Percentiles rank a stretch among this genome's conserved stretches.
Conservation (phyloP, 129 eudicot species). For the Saussurea involucrata region DNA sequence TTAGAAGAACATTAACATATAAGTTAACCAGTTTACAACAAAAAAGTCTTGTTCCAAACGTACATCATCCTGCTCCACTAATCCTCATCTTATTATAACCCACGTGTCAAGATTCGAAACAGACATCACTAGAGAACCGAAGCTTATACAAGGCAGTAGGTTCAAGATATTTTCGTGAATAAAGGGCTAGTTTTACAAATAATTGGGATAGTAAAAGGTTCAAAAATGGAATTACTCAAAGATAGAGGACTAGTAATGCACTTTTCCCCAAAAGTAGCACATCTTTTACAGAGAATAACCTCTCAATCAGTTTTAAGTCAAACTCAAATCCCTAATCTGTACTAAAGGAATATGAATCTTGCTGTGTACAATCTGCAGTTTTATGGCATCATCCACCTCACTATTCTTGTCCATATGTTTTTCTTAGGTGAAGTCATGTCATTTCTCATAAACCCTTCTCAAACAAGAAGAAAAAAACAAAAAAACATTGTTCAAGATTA, state of each 20-base stretch:
- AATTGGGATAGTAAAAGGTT: conserved; percentile 6
- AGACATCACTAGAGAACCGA: not conserved
- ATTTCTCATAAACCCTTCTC: conserved; percentile 11
- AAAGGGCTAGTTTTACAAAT: not conserved
- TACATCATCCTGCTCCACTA: not conserved
- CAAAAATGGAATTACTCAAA: not conserved
- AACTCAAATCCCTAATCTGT: conserved; percentile 36
- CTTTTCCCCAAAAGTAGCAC: conserved; percentile 17
- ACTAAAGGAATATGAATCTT: conserved; percentile 39
- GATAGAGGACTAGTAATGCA: conserved; percentile 14
- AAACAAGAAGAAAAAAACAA: conserved; percentile 8
- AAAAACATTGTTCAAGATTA: not conserved
- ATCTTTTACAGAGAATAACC: conserved; percentile 34
- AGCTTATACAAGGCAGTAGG: not conserved
- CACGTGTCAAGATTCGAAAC: not conserved
- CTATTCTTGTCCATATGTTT: conserved; percentile 22
- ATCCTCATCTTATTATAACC: not conserved
- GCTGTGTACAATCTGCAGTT: conserved; percentile 25
- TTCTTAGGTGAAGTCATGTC: conserved; percentile 36
- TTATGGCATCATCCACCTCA: conserved; percentile 25
- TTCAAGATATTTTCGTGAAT: not conserved
- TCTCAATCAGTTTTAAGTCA: conserved; percentile 35
- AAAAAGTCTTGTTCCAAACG: not conserved
- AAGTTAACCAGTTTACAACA: not conserved
- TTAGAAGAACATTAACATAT: not conserved